Conservation (phyloP, 2,329 filamentous ascomycete species). For the Xylaria sp. region DNA sequence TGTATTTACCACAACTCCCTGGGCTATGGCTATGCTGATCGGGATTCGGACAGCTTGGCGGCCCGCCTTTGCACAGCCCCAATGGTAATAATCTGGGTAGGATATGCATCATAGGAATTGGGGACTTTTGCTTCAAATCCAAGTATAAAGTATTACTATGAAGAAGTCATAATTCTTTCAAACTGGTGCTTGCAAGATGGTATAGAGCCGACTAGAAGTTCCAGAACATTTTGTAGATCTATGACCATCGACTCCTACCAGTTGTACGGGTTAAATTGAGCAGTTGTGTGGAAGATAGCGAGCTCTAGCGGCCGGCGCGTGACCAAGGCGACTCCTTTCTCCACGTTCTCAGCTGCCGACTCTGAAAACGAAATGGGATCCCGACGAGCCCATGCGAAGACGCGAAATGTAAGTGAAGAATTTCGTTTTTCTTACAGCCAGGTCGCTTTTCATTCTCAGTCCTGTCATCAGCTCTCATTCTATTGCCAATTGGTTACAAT, state of each 20-base stretch:
- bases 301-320: neutral
- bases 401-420: conserved; percentile 11
- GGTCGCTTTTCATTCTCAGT: neutral
- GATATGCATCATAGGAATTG: neutral
- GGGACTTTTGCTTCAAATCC: neutral
- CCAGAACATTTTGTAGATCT: too few relatives aligned
- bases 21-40: neutral
- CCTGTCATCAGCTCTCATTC: neutral
- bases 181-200: too few relatives aligned
- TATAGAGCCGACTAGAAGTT: neutral
- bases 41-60: neutral
- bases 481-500: neutral
- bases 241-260: neutral
- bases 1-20: neutral
- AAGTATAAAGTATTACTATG: neutral
- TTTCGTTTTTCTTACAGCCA: neutral
- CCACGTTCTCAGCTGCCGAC: neutral
- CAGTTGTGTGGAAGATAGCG: too few relatives aligned
- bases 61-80: conserved; percentile 9
- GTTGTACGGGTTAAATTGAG: neutral
- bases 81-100: neutral
- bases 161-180: neutral
- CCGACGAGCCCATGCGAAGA: conserved; percentile 9
- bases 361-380: conserved; percentile 7
- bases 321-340: neutral